These are phyloP conservation scores for Metschnikowia colocasiae DNA, from an alignment of 805 yeast species.

Conservation along the genomic window DNA sequence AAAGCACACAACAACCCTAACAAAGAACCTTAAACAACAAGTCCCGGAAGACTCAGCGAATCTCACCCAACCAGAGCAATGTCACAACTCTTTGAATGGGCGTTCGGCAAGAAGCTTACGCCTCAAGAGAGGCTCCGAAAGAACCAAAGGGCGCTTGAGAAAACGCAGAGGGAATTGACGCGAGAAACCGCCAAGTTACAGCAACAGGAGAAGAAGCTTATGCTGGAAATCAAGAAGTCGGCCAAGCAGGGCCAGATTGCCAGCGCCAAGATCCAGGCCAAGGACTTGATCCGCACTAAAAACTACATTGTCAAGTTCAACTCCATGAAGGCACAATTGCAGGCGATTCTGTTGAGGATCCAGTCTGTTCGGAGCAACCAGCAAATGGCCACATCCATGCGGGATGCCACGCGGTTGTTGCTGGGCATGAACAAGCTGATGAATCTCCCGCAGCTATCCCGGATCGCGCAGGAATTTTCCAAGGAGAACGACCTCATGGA, in stretches of 20 bases:
- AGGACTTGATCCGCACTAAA: slow-evolving; percentile 87
- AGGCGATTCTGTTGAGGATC: slow-evolving; percentile 87
- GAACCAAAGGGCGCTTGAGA: slow-evolving; percentile 92
- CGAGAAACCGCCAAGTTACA: slow-evolving; percentile 85
- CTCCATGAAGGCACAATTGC: slow-evolving; percentile 90
- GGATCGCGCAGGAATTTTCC: slow-evolving; percentile 93
- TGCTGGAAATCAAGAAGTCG: slow-evolving; percentile 81
- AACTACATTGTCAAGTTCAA: slow-evolving; percentile 82
- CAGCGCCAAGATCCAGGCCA: slow-evolving; percentile 92
- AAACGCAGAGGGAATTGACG: slow-evolving; percentile 89
- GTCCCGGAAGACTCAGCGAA: background rate
- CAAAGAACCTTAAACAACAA: background rate
- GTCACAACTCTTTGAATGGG: slow-evolving; percentile 71
- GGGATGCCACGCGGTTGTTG: slow-evolving; percentile 82
- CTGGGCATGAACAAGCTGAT: slow-evolving; percentile 84
- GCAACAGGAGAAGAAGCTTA: slow-evolving; percentile 84
- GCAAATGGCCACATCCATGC: slow-evolving; percentile 93
- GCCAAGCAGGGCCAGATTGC: slow-evolving; percentile 88
- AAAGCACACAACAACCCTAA: background rate
- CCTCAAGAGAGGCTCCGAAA: slow-evolving; percentile 93
- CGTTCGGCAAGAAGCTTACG: slow-evolving; percentile 86
- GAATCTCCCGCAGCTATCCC: slow-evolving; percentile 85
- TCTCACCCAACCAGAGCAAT: slow-evolving; percentile 1
- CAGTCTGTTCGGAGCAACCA: slow-evolving; percentile 91
- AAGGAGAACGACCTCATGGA: slow-evolving; percentile 95